These are phyloP conservation scores for Crotalaria pallida DNA, from an alignment of 306 rosid genomes.

Conservation along the genomic window DNA sequence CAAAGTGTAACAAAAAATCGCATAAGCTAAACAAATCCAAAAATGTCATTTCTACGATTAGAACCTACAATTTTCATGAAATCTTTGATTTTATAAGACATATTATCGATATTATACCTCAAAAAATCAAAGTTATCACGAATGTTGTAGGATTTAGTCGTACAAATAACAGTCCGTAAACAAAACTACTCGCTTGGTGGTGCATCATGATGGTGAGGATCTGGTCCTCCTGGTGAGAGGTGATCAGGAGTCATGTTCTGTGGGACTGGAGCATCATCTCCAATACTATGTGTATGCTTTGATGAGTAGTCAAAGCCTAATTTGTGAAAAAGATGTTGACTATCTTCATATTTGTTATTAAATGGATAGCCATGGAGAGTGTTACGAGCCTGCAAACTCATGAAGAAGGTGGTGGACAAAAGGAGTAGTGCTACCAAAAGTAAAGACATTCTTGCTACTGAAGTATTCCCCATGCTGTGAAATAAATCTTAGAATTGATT, in stretches of 20 bases:
- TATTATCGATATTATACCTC: too few species aligned
- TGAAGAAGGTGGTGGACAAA: conserved; percentile 8
- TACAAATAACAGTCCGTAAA: too few species aligned
- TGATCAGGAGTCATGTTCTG: conserved; percentile 5
- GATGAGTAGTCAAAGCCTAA: conserved; percentile 13
- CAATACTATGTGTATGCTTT: conserved; percentile 6
- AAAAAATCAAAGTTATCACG: too few species aligned
- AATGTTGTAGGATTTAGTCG: too few species aligned
- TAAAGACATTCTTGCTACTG: not conserved
- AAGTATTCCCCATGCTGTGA: conserved; percentile 19
- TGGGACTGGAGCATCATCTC: not conserved
- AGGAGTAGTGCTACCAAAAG: conserved; percentile 8
- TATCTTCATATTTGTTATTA: not conserved
- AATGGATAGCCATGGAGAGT: conserved; percentile 4
- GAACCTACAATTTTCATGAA: too few species aligned
- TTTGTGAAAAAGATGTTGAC: conserved; percentile 17
- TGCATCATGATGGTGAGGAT: conserved; percentile 24
- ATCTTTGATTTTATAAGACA: too few species aligned
- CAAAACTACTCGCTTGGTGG: not conserved
- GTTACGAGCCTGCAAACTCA: conserved; percentile 30
- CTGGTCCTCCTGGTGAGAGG: conserved; percentile 34
- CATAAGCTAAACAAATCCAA: too few species aligned
- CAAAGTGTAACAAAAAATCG: too few species aligned
- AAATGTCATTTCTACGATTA: too few species aligned
- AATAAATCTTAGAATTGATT: not conserved